Percentiles rank a stretch among this genome's conserved stretches.
Evolutionary conservation across 2,329 filamentous ascomycete species (phyloP).

Genomic region (Dichotomopilus funicola): DNA sequence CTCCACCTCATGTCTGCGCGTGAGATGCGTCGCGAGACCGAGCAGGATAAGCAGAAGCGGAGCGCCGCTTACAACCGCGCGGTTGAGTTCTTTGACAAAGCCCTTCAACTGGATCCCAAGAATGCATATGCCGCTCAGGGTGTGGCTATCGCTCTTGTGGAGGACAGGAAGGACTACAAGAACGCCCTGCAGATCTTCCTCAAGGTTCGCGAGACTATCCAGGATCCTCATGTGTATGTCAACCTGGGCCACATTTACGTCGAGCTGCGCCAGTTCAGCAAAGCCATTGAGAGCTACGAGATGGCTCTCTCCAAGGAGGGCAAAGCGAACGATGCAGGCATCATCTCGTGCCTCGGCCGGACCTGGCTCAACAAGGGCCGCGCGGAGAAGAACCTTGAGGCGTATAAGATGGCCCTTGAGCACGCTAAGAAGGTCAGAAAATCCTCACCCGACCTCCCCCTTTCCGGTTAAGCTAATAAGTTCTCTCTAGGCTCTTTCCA

Average conservation of each 20-base stretch:
- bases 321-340: conserved; percentile 64
- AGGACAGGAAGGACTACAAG: conserved; percentile 86
- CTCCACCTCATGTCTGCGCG: conserved; percentile 78
- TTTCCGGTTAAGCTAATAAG: conserved; percentile 1
- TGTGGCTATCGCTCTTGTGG: conserved; percentile 85
- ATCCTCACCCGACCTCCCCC: conserved; percentile 10
- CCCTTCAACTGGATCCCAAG: conserved; percentile 84
- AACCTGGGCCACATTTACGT: conserved; percentile 92
- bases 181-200: conserved; percentile 80
- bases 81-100: conserved; percentile 98
- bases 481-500: conserved; percentile 56
- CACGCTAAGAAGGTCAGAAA: conserved; percentile 57
- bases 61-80: conserved; percentile 82
- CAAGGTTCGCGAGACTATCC: conserved; percentile 83
- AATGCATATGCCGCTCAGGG: conserved; percentile 97
- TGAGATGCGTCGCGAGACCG: conserved; percentile 88
- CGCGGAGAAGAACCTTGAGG: conserved; percentile 50
- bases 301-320: conserved; percentile 72
- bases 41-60: conserved; percentile 85
- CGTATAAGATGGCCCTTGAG: conserved; percentile 50
- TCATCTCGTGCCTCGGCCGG: conserved; percentile 78
- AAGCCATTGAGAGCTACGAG: conserved; percentile 94
- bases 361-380: conserved; percentile 81
- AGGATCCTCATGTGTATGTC: conserved; percentile 80
- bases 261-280: conserved; percentile 81